Conservation (phyloP, 805 yeast species). For the Saturnispora bothae region DNA sequence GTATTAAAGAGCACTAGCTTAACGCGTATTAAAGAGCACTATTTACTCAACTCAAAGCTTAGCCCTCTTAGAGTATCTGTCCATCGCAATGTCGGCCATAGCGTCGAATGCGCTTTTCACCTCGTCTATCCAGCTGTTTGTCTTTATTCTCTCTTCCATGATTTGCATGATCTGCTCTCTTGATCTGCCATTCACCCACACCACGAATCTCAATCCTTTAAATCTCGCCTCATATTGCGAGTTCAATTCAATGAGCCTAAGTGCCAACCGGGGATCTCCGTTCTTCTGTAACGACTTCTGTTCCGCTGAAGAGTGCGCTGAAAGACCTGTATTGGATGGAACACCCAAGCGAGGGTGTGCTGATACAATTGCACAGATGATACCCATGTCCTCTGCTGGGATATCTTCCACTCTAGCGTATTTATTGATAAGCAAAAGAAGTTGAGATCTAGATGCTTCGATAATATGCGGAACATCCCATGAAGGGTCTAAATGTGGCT, state of each 20-base stretch:
- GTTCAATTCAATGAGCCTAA: slow-evolving; percentile 43
- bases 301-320: slow-evolving; percentile 30
- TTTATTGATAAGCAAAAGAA: slow-evolving; percentile 7
- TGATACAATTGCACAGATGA: slow-evolving; percentile 46
- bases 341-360: slow-evolving; percentile 55
- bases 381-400: neutral
- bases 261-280: slow-evolving; percentile 39
- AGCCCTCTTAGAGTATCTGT: slow-evolving; percentile 36
- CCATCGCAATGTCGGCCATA: slow-evolving; percentile 86
- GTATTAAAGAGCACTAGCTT: too few relatives aligned
- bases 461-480: slow-evolving; percentile 22
- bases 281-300: slow-evolving; percentile 43
- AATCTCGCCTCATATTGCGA: slow-evolving; percentile 34
- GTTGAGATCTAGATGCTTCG: slow-evolving; percentile 10
- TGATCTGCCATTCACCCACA: slow-evolving; percentile 78
- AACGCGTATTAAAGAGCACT: too few relatives aligned
- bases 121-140: slow-evolving; percentile 46
- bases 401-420: neutral
- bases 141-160: slow-evolving; percentile 48
- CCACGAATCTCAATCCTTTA: slow-evolving; percentile 72
- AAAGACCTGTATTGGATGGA: neutral
- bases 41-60: neutral
- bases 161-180: slow-evolving; percentile 53
- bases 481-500: slow-evolving; percentile 21
- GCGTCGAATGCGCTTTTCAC: slow-evolving; percentile 63